Percentiles rank a stretch among this genome's conserved stretches.
Conservation (phyloP, 1,139 yeast genomes). For the Petasospora rhodanensis region DNA sequence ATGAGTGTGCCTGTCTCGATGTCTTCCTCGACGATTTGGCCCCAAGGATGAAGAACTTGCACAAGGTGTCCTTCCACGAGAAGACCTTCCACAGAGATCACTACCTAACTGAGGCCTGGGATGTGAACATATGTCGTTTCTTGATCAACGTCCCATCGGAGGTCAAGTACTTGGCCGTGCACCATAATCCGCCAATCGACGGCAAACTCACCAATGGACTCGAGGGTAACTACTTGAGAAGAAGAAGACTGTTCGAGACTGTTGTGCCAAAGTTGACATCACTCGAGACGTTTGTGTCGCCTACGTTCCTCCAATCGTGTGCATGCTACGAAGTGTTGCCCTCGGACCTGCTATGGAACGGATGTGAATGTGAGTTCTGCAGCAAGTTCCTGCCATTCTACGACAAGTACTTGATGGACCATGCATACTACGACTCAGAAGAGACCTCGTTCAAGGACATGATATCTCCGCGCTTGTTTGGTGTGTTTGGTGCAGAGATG, state of each 20-base stretch:
- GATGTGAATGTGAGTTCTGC: conserved; percentile 63
- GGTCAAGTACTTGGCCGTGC: conserved; percentile 39
- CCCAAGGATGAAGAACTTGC: conserved; percentile 28
- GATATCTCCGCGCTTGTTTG: conserved; percentile 53
- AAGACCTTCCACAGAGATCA: conserved; percentile 43
- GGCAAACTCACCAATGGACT: conserved; percentile 52
- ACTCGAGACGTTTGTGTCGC: conserved; percentile 44
- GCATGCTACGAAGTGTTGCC: conserved; percentile 67
- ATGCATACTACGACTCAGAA: conserved; percentile 48
- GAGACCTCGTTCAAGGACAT: conserved; percentile 51
- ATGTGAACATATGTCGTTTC: conserved; percentile 43
- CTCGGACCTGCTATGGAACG: conserved; percentile 71
- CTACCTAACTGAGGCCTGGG: conserved; percentile 52
- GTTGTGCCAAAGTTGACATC: conserved; percentile 43
- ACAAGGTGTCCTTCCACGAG: conserved; percentile 44
- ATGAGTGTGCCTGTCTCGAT: conserved; percentile 41
- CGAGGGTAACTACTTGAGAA: conserved; percentile 65
- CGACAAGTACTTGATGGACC: conserved; percentile 58
- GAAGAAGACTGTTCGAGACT: conserved; percentile 45
- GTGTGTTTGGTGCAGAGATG: conserved; percentile 44
- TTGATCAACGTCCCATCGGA: conserved; percentile 31
- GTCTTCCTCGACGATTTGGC: conserved; percentile 34
- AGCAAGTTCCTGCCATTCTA: conserved; percentile 40
- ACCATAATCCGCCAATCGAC: conserved; percentile 48
- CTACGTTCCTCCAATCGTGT: conserved; percentile 53